These are phyloP conservation scores for Pyrus hybrid DNA, from an alignment of 331 rosid genomes.

Conservation along the genomic window DNA sequence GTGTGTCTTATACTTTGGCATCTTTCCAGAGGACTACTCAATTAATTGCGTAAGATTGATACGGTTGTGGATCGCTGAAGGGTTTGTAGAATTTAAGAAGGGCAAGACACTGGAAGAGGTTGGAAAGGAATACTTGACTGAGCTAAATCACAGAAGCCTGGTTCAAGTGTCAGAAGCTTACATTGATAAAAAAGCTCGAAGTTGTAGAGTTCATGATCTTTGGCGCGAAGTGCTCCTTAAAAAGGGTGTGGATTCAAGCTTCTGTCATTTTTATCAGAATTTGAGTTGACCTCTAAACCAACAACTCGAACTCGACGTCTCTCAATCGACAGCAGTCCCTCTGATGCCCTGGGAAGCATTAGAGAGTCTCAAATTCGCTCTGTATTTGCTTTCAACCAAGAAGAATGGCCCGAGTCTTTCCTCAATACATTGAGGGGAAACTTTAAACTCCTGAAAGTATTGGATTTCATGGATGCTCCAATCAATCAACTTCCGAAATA, in stretches of 20 bases:
- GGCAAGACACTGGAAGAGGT: not conserved
- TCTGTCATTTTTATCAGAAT: not conserved
- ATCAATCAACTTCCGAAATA: slow-evolving; percentile 12
- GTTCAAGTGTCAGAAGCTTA: slow-evolving; percentile 1
- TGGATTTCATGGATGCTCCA: slow-evolving; percentile 17
- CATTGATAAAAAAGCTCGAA: not conserved
- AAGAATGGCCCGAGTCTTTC: not conserved
- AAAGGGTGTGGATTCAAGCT: not conserved
- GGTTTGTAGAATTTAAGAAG: not conserved
- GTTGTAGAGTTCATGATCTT: slow-evolving; percentile 10
- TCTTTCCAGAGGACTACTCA: slow-evolving; percentile 8
- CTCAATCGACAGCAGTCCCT: not conserved
- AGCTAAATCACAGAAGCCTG: slow-evolving; percentile 9
- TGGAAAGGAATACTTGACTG: slow-evolving; percentile 15
- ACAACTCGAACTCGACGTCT: slow-evolving; percentile 9
- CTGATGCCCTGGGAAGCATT: not conserved
- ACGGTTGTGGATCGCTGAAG: slow-evolving; percentile 13
- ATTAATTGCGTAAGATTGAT: slow-evolving; percentile 1
- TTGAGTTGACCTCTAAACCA: not conserved
- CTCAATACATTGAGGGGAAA: not conserved
- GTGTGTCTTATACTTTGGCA: slow-evolving; percentile 16
- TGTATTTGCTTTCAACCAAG: not conserved
- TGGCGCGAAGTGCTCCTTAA: not conserved
- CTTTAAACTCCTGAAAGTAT: slow-evolving; percentile 10
- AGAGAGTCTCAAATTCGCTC: not conserved